Percentiles rank a stretch among this genome's conserved stretches.
Evolutionary conservation across 495 filamentous ascomycete species (phyloP).

Genomic region (Aspergillus conjunctus): DNA sequence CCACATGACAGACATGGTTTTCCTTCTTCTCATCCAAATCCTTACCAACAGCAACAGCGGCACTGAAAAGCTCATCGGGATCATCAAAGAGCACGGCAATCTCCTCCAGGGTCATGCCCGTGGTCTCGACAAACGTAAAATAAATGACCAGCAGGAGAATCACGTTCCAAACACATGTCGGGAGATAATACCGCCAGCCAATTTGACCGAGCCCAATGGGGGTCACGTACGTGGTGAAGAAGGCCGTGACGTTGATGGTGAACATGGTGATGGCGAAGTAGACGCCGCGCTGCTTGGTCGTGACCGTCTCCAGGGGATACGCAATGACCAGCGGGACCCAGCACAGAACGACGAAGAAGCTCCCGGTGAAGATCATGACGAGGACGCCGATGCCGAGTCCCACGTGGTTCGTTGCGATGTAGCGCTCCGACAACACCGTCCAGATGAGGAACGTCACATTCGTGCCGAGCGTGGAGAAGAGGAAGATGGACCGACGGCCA

Average conservation of each 20-base stretch:
- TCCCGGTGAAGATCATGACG: background rate
- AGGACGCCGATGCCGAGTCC: background rate
- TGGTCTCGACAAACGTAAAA: background rate
- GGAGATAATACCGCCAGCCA: background rate
- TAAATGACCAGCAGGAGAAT: background rate
- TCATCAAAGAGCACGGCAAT: background rate
- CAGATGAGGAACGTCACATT: conserved; percentile 2
- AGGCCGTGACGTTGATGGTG: background rate
- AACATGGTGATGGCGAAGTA: background rate
- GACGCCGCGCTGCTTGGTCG: background rate
- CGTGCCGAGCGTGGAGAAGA: background rate
- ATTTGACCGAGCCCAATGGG: background rate
- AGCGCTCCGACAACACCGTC: background rate
- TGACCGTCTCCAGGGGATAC: background rate
- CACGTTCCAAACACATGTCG: background rate
- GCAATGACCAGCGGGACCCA: background rate
- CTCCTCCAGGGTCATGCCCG: background rate
- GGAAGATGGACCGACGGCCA: background rate
- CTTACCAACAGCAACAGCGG: background rate
- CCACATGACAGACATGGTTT: background rate
- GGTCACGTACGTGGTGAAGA: background rate
- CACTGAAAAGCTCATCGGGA: background rate
- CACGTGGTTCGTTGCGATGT: background rate
- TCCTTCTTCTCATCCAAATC: conserved; percentile 4
- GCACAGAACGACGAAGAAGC: background rate